Base-by-base conservation (phyloP, 108 stramenopile genomes). In the Pinguiococcus pyrenoidosus region DNA sequence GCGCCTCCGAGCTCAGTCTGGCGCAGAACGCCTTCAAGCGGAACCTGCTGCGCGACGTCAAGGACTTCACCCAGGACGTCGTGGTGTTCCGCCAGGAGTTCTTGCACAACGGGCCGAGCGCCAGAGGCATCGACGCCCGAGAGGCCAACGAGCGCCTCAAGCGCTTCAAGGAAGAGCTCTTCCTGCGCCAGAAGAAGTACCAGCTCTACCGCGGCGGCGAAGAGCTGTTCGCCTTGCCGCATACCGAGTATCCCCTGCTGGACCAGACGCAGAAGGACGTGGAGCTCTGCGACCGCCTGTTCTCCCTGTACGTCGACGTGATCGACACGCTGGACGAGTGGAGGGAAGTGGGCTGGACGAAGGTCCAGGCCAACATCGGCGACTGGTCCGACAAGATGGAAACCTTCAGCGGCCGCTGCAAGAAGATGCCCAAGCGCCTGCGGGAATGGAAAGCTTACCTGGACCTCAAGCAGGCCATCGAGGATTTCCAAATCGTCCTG, bases 141-240 rank as follows among this genome's bases (percentile, higher is more conserved):
- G 83, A 81, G 41, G 87, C 87, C 17, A 78, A 86, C 9, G 84
- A 88, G 59, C 74, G 83, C 1, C 62, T 88, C 26, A 76, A 77
- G 25, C 69, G 83, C 32, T 84, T 82, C 63, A 77, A 83, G 41
- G 87, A 86, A 44, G 81, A 88, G 48, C 62, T 65, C 22, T 75
- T 79, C 46, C 83, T 85, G 28, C 71, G 84, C 17, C 72, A 81
- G 53, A 74, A 82, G 49, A 88, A 86, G 72, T 76, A 72, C 51
- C 76, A 84, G 42, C 66, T 85, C 34, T 86, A 84, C 64, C 59
- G 60, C 41, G 62, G 63, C 3, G 87, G 87, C n/a, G 87, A 89
- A 54, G 54, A 65, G 43, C 52, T 89, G 23, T 89, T 89, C 51
- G 85, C 76, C n/a, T 61, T 89, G 40, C 76, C 78, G 12, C 49